phyloP scores from a whole-genome alignment of 257 asterid species.

The Parsonsia alboflavescens region DNA sequence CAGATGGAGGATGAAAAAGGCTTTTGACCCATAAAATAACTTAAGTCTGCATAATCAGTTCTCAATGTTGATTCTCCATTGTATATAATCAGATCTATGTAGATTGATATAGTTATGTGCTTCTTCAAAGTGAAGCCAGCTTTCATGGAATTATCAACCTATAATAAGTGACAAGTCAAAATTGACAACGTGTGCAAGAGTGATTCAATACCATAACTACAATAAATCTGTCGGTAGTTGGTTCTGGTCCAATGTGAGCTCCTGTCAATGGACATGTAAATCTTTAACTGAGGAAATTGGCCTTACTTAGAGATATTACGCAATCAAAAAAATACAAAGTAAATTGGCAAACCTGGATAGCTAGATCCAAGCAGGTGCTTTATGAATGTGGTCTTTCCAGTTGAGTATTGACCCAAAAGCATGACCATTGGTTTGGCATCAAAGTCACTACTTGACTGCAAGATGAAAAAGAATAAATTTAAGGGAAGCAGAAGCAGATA shows the following conservation, averaged over 20 bases:
- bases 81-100: not conserved
- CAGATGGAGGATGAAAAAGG: not conserved
- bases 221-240: slow-evolving; percentile 91
- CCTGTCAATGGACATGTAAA: slow-evolving; percentile 40
- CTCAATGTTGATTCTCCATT: not conserved
- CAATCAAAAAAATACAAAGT: slow-evolving; percentile 7
- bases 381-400: slow-evolving; percentile 93
- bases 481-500: not conserved
- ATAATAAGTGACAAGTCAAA: not conserved
- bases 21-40: not conserved
- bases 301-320: not conserved
- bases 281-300: slow-evolving; percentile 11
- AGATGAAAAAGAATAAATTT: slow-evolving; percentile 10
- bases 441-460: slow-evolving; percentile 78
- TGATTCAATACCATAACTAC: slow-evolving; percentile 66
- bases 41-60: not conserved
- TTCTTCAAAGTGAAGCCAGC: not conserved
- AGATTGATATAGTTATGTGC: not conserved
- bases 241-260: slow-evolving; percentile 99
- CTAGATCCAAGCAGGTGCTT: slow-evolving; percentile 71
- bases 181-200: not conserved
- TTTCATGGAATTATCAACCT: not conserved
- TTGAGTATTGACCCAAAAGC: slow-evolving; percentile 99
- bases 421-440: slow-evolving; percentile 97
- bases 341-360: slow-evolving; percentile 67